These are phyloP conservation scores for Monosporascus cannonballus DNA, from an alignment of 2,329 filamentous ascomycete species.

Conservation along the genomic window DNA sequence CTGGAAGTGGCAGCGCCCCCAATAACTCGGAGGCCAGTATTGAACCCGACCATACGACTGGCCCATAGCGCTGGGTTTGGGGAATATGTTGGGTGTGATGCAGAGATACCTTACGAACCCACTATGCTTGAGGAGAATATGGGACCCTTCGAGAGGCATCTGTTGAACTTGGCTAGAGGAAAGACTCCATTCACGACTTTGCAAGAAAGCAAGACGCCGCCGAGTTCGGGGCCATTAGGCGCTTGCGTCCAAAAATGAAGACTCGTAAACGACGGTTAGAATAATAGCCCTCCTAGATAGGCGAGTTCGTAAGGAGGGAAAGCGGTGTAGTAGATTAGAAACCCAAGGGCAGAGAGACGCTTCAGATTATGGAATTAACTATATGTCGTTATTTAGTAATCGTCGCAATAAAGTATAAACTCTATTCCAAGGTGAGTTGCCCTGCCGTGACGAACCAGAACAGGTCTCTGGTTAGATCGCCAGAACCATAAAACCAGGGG, in stretches of 20 bases:
- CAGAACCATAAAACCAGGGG: too few species aligned
- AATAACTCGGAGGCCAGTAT: background rate
- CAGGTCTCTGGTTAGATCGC: too few species aligned
- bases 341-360: too few species aligned
- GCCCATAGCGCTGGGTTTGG: constrained; percentile 44
- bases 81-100: constrained; percentile 43
- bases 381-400: too few species aligned
- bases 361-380: too few species aligned
- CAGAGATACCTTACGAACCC: constrained; percentile 32
- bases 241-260: constrained; percentile 5
- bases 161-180: constrained; percentile 39
- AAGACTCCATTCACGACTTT: constrained; percentile 36
- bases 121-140: constrained; percentile 47
- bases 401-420: too few species aligned
- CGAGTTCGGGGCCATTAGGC: constrained; percentile 14
- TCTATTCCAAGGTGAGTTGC: too few species aligned
- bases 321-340: too few species aligned
- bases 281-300: background rate
- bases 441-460: too few species aligned
- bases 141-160: constrained; percentile 45
- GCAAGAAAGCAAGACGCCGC: constrained; percentile 26
- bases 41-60: background rate
- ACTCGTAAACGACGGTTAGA: background rate
- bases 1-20: background rate
- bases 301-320: background rate